A percentile compares a stretch with the other conserved stretches of the same genome.
Evolutionary conservation across 1,139 yeast genomes (phyloP).

Genomic region (Yamadazyma epiphylla): DNA sequence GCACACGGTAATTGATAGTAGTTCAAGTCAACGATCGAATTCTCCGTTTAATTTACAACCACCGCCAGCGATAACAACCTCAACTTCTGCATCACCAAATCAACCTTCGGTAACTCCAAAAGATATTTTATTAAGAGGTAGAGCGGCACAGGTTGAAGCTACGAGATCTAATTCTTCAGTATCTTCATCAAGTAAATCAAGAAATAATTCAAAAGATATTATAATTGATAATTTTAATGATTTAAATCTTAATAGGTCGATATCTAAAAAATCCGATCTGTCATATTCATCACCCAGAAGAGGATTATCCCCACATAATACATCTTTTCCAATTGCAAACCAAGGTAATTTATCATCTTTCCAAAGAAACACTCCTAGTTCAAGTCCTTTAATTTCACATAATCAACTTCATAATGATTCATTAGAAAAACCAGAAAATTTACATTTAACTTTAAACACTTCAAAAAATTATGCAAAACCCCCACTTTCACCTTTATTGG

Average conservation of each 20-base stretch:
- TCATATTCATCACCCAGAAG: constrained; percentile 50
- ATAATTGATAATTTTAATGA: constrained; percentile 27
- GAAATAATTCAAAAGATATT: constrained; percentile 21
- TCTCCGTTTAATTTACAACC: constrained; percentile 9
- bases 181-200: constrained; percentile 14
- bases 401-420: constrained; percentile 6
- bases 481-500: constrained; percentile 78
- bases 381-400: constrained; percentile 34
- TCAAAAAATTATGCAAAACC: constrained; percentile 30
- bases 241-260: constrained; percentile 2
- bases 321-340: constrained; percentile 50
- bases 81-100: no score
- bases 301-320: constrained; percentile 19
- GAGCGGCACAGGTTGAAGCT: constrained; percentile 16
- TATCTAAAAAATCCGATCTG: constrained; percentile 16
- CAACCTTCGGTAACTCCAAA: constrained; percentile 41
- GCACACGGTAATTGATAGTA: not conserved
- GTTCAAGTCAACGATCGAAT: not conserved
- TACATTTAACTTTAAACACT: constrained; percentile 3
- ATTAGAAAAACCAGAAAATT: constrained; percentile 7
- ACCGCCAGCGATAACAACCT: constrained; percentile 6
- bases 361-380: constrained; percentile 52
- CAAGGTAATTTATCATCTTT: constrained; percentile 49
- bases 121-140: constrained; percentile 33
- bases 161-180: constrained; percentile 16